Base-by-base conservation (phyloP, 176 grass and related monocot genomes). In the Leersia perrieri region DNA sequence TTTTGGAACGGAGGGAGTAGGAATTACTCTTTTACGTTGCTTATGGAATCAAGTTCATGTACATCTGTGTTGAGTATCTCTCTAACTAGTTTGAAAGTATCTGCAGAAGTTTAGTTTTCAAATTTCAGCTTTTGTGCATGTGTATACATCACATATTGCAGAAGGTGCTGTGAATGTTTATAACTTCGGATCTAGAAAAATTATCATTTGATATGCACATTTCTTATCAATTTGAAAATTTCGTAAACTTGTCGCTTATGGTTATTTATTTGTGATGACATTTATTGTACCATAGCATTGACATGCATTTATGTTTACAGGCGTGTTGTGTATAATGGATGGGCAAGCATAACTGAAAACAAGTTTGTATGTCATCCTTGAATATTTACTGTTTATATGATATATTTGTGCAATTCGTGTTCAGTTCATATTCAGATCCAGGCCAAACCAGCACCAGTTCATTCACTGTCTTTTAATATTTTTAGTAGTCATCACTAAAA, bases 31-130 rank as follows among this genome's bases (percentile, higher is more conserved):
- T 62, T 11, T 51, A 23, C 13, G 15, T 39, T 76, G 30, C 49
- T 68, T 82, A 4, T 71, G 55, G 61, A 68, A 61, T 72, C 7
- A 81, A 70, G 25, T 87, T 81, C 14, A 10, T 69, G 63, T 47
- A 81, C 63, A 29, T 67, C 7, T 27, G 22, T 7, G 69, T 32
- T 62, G 36, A 35, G 53, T 81, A 36, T 80, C 35, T 72, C 38
- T 9, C 2, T 78, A 11, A 9, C 44, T 9, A 53, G 27, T 41
- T 38, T 33, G 2, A 16, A 9, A 32, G 39, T 51, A 26, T 67
- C 39, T 42, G 42, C 33, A 55, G 62, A 82, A 63, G 16, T 60
- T 4, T 41, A 66, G 73, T 39, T 63, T 72, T 20, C 2, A 70
- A 76, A 16, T 28, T 57, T 6, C 62, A n/a, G 36, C 16, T 78